Evolutionary conservation across 257 asterid species (phyloP).

Genomic region (Solanum neorickii): DNA sequence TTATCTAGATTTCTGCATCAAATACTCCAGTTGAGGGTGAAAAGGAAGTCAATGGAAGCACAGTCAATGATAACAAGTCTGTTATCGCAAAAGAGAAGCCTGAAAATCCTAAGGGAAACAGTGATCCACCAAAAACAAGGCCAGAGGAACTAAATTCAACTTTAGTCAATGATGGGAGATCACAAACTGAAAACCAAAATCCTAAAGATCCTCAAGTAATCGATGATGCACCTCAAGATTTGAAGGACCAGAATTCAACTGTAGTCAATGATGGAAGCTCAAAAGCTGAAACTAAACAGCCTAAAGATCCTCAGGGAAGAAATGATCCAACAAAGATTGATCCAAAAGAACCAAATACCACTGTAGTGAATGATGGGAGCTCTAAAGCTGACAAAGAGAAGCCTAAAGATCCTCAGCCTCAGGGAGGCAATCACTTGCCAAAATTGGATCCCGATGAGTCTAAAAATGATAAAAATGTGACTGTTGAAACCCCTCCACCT

Average conservation of each 20-base stretch:
- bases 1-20: constrained; percentile 31
- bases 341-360: constrained; percentile 7
- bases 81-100: constrained; percentile 14
- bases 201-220: neutral
- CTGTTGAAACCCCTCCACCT: neutral
- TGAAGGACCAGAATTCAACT: neutral
- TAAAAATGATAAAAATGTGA: neutral
- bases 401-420: constrained; percentile 14
- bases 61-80: neutral
- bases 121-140: constrained; percentile 14
- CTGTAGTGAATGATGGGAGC: neutral
- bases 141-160: constrained; percentile 5
- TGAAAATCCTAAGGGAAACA: constrained; percentile 5
- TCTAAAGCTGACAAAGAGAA: neutral
- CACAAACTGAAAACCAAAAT: neutral
- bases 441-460: constrained; percentile 17
- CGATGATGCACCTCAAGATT: neutral
- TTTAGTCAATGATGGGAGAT: neutral
- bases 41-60: constrained; percentile 8
- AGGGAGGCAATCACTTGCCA: constrained; percentile 9
- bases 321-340: constrained; percentile 15
- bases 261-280: neutral
- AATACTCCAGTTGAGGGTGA: constrained; percentile 14
- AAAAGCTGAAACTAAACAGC: constrained; percentile 14
- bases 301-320: constrained; percentile 12